phyloP scores from a whole-genome alignment of 306 rosid genomes.

The Ochetophila trinervis region DNA sequence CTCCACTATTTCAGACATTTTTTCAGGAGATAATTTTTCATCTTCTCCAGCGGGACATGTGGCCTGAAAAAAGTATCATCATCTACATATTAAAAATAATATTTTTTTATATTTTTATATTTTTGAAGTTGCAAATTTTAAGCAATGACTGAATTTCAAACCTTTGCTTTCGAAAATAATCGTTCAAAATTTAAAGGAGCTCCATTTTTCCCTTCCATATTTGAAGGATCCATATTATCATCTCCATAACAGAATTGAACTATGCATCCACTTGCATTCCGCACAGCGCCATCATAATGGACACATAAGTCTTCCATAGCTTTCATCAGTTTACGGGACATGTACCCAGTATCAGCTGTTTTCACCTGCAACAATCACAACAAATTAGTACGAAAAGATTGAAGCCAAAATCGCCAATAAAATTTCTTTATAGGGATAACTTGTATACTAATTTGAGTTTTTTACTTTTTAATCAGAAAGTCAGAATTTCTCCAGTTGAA shows the following conservation, averaged over 20 bases:
- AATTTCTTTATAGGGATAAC: not conserved
- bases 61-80: slow-evolving; percentile 45
- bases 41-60: slow-evolving; percentile 55
- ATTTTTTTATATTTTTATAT: too few species aligned
- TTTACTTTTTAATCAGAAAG: too few species aligned
- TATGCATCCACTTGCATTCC: slow-evolving; percentile 70
- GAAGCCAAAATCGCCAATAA: slow-evolving; percentile 3
- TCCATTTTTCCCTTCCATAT: slow-evolving; percentile 89
- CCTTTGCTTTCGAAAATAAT: slow-evolving; percentile 75
- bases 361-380: slow-evolving; percentile 61
- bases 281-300: slow-evolving; percentile 80
- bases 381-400: slow-evolving; percentile 12
- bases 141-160: slow-evolving; percentile 25
- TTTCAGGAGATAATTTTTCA: slow-evolving; percentile 57
- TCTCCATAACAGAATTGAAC: slow-evolving; percentile 92
- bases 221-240: slow-evolving; percentile 94
- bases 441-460: too few species aligned
- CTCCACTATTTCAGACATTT: slow-evolving; percentile 47
- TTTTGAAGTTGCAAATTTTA: slow-evolving; percentile 20
- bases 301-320: slow-evolving; percentile 78
- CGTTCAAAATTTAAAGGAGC: slow-evolving; percentile 81
- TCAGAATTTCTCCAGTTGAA: too few species aligned
- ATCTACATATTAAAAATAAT: slow-evolving; percentile 3
- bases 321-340: slow-evolving; percentile 93
- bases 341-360: slow-evolving; percentile 97